Percentiles rank a stretch among this genome's conserved stretches.
phyloP scores from a whole-genome alignment of 305 asterid genomes.

The Rubia tinctorum region DNA sequence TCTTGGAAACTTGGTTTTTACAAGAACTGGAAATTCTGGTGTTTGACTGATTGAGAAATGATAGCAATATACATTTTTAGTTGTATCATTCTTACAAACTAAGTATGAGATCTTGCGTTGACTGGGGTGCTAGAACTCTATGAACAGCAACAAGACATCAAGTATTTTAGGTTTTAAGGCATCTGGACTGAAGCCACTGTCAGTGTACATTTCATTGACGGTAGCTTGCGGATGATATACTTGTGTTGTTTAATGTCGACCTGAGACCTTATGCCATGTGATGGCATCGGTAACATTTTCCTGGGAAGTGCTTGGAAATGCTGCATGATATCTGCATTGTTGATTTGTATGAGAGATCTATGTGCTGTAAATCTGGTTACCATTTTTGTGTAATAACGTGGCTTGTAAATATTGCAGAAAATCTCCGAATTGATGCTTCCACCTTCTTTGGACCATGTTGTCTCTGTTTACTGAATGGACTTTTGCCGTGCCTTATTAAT shows the following conservation, averaged over 20 bases:
- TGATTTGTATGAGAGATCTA: background rate
- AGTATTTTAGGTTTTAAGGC: background rate
- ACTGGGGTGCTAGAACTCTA: too few relatives aligned
- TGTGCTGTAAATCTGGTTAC: background rate
- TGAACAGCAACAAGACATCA: too few relatives aligned
- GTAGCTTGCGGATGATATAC: background rate
- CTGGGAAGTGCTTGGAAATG: background rate
- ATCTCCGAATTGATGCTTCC: background rate
- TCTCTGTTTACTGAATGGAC: background rate
- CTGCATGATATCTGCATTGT: background rate
- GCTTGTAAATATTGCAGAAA: conserved; percentile 14
- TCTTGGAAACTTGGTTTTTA: too few relatives aligned
- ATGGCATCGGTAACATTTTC: background rate
- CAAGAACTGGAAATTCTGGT: background rate
- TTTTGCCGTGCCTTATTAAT: conserved; percentile 6
- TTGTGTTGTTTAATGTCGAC: background rate
- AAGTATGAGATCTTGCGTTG: background rate
- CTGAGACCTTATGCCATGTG: background rate
- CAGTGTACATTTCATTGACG: background rate
- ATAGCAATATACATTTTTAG: too few relatives aligned
- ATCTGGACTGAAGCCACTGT: background rate
- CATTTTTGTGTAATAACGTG: background rate
- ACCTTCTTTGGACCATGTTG: background rate
- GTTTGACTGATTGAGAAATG: background rate
- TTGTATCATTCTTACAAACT: background rate